phyloP scores from a whole-genome alignment of 2,329 filamentous ascomycete species.

The Penicillium sp. region DNA sequence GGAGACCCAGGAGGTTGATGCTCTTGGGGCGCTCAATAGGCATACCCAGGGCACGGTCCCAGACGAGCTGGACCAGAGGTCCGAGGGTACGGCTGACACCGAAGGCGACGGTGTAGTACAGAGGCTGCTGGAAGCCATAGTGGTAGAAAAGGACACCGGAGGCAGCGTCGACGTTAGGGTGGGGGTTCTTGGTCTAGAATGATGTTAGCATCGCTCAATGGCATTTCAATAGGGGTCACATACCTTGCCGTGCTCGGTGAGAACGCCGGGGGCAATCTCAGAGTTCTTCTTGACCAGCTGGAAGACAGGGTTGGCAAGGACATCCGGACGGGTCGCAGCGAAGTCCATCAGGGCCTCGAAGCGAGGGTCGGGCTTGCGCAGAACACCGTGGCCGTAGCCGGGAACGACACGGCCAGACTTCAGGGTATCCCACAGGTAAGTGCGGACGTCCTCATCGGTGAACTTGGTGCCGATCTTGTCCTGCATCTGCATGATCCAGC shows the following conservation, averaged over 20 bases:
- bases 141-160: conserved; percentile 97
- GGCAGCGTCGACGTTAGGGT: conserved; percentile 91
- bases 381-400: conserved; percentile 91
- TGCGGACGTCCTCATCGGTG: conserved; percentile 75
- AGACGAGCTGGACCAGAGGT: conserved; percentile 89
- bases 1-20: conserved; percentile 83
- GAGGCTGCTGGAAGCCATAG: conserved; percentile 94
- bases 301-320: conserved; percentile 85
- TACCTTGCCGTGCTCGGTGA: conserved; percentile 89
- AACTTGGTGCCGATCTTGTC: conserved; percentile 75
- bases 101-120: conserved; percentile 82
- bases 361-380: conserved; percentile 93
- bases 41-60: conserved; percentile 89
- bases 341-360: conserved; percentile 98
- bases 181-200: conserved; percentile 81
- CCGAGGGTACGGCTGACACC: conserved; percentile 71
- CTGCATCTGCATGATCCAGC: conserved; percentile 97
- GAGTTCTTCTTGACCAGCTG: conserved; percentile 91
- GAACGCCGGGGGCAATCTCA: conserved; percentile 82
- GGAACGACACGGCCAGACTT: conserved; percentile 93
- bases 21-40: conserved; percentile 98
- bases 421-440: conserved; percentile 89
- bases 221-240: conserved; percentile 4
- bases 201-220: background rate
- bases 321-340: conserved; percentile 78